Evolutionary conservation across 2,329 filamentous ascomycete genomes (phyloP), one percentile per base, ranked within the genome.

Genomic region (Aaosphaeria pasadenensis): DNA sequence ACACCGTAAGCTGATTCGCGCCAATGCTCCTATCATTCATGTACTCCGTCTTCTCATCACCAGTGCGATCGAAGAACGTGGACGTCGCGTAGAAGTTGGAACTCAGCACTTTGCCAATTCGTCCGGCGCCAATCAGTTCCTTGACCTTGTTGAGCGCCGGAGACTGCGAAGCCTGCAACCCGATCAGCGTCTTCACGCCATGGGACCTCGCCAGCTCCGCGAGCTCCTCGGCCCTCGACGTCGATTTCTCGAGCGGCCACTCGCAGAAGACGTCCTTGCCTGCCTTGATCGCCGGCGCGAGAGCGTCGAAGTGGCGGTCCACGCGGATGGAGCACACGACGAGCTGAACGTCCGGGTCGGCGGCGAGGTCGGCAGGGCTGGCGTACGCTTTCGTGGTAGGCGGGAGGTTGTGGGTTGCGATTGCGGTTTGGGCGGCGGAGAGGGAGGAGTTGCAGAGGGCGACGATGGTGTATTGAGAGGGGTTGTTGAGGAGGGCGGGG

Each of bases 21-120:
- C 71, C 71, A 28, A 82, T 54, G 3, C 67, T 64, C 6, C 68
- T 65, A 13, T 81, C 68, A 0, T 75, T 64, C 44, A 82, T 79
- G 48, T 82, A 84, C 41, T 66, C 65, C 39, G 78, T 49, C 5
- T 39, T 30, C 29, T 54, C 57, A 30, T 11, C 40, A 6, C 49
- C 48, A 9, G 53, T 55, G 3, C 38, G 44, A 5, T 51, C 53
- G 11, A 50, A 51, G 11, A 59, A 46, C 9, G 45, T 45, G 4
- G 53, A 49, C 30, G 50, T 53, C 5, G 49, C 54, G 24, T 39
- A 47, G 56, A 60, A 56, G 11, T 52, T 56, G 1, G 59, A 61
- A 52, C 60, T 70, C n/a, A 63, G 28, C 0, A 77, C 62, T 29
- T 66, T 60, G 7, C 74, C 76, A 29, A 78, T 69, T 28, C 60